A percentile compares a stretch with the other conserved stretches of the same genome.
These are phyloP conservation scores for Coemansia asiatica DNA, from an alignment of 192 early-diverging fungal genomes.

Conservation along the genomic window DNA sequence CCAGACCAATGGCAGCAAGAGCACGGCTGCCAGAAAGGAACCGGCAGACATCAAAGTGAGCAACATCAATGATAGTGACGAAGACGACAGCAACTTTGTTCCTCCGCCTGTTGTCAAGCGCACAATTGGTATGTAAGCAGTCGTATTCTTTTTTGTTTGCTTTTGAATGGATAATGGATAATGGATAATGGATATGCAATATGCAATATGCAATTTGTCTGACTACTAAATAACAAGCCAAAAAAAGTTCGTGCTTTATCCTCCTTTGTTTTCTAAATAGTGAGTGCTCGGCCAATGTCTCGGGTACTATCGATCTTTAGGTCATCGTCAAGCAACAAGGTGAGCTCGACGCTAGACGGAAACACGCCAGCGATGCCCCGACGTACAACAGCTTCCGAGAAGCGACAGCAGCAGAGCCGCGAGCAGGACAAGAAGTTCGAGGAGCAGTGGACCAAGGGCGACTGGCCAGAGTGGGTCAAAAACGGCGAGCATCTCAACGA, in stretches of 20 bases:
- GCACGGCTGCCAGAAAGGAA: background rate
- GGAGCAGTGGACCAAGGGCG: conserved; percentile 45
- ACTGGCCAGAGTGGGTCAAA: conserved; percentile 53
- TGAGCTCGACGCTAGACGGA: conserved; percentile 7
- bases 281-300: conserved; percentile 52
- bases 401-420: conserved; percentile 30
- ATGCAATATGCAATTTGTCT: background rate
- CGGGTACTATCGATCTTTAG: conserved; percentile 55
- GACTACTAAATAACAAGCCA: too few species aligned
- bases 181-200: background rate
- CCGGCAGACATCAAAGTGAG: conserved; percentile 8
- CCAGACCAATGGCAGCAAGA: background rate
- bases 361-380: conserved; percentile 14
- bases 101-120: conserved; percentile 56
- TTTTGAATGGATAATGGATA: background rate
- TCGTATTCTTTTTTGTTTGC: background rate
- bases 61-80: conserved; percentile 3
- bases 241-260: too few species aligned
- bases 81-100: conserved; percentile 36
- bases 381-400: conserved; percentile 21
- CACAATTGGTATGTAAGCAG: conserved; percentile 43
- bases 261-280: conserved; percentile 18
- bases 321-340: conserved; percentile 27
- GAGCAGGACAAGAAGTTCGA: conserved; percentile 53
- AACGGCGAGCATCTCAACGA: conserved; percentile 42